Evolutionary conservation across 495 filamentous ascomycete genomes (phyloP).

Genomic region (Lasiosphaeris hirsuta): DNA sequence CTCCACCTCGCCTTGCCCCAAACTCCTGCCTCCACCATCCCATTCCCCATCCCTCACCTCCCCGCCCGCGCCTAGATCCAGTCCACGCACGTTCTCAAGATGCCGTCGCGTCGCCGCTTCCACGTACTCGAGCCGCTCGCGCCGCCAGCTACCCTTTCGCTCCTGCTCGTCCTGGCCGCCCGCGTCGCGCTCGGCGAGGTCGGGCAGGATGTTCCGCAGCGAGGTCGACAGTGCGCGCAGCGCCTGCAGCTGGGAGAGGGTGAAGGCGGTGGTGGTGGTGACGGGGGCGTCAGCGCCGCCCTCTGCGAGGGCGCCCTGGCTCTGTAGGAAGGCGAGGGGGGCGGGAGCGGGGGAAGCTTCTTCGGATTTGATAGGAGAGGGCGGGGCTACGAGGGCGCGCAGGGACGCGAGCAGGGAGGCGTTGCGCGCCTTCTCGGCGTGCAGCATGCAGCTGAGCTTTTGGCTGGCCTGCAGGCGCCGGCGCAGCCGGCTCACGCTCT

Average conservation of each 20-base stretch:
- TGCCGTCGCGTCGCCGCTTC: constrained; percentile 62
- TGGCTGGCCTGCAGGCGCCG: constrained; percentile 76
- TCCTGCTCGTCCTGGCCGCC: constrained; percentile 25
- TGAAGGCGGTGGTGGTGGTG: constrained; percentile 74
- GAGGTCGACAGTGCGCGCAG: constrained; percentile 63
- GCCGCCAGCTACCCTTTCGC: constrained; percentile 45
- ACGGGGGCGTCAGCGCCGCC: constrained; percentile 50
- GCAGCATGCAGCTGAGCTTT: constrained; percentile 71
- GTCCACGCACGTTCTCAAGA: constrained; percentile 50
- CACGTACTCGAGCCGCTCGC: constrained; percentile 69
- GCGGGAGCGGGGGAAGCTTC: constrained; percentile 3
- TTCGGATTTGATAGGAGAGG: background rate
- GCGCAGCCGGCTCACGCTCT: constrained; percentile 66
- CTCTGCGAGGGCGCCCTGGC: constrained; percentile 38
- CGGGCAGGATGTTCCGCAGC: constrained; percentile 58
- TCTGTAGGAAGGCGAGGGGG: constrained; percentile 48
- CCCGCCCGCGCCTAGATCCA: constrained; percentile 54
- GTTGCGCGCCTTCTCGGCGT: constrained; percentile 73
- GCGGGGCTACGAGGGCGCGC: constrained; percentile 48
- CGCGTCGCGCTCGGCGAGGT: constrained; percentile 41
- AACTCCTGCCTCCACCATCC: constrained; percentile 37
- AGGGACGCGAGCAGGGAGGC: constrained; percentile 66
- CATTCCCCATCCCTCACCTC: constrained; percentile 58
- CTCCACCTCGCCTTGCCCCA: constrained; percentile 49
- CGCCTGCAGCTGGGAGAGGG: constrained; percentile 74